phyloP scores from a whole-genome alignment of 2,329 filamentous ascomycete species.

The Byssoonygena ceratinophila region DNA sequence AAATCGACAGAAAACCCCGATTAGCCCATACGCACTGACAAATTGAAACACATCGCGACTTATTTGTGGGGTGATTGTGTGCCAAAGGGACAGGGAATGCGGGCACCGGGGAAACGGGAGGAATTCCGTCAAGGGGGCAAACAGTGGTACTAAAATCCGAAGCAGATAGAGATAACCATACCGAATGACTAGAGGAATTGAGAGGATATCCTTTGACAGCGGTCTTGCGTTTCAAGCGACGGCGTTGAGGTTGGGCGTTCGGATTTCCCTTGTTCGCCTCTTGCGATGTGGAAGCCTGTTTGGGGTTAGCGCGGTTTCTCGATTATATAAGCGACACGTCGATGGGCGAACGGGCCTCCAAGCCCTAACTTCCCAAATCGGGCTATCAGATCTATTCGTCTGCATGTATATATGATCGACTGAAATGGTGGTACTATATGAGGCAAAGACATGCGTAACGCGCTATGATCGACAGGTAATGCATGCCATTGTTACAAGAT shows the following conservation, averaged over 20 bases:
- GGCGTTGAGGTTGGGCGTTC: conserved; percentile 10
- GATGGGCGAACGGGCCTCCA: too few species aligned
- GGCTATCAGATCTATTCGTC: too few species aligned
- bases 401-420: too few species aligned
- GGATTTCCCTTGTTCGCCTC: conserved; percentile 8
- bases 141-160: background rate
- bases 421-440: too few species aligned
- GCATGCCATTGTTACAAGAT: too few species aligned
- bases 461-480: too few species aligned
- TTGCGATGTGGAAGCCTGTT: conserved; percentile 7
- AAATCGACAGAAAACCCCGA: background rate
- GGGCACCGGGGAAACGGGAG: background rate
- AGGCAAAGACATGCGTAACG: too few species aligned
- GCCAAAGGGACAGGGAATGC: background rate
- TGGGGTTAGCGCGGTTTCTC: background rate
- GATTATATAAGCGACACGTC: background rate
- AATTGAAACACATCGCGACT: conserved; percentile 8
- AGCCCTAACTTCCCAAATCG: conserved; percentile 7
- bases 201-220: background rate
- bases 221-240: background rate
- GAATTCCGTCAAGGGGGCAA: background rate
- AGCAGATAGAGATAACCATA: background rate
- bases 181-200: conserved; percentile 2
- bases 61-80: conserved; percentile 13
- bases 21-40: conserved; percentile 7